Base-by-base conservation (phyloP, 495 filamentous ascomycete species). In the Chlorociboria aeruginascens region DNA sequence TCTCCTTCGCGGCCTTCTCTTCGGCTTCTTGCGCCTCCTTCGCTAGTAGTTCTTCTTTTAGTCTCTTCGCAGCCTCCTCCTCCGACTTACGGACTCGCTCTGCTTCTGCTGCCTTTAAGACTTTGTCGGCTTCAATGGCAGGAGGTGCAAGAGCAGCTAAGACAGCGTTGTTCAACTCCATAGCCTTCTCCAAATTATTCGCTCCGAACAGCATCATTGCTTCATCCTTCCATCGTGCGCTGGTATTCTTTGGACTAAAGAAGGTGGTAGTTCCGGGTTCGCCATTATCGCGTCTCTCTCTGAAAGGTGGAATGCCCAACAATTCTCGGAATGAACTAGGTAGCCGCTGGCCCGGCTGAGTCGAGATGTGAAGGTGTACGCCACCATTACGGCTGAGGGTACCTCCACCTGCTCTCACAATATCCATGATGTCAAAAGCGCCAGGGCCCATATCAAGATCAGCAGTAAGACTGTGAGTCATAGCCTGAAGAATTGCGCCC, bases 221-320 rank as follows among this genome's bases (percentile, higher is more conserved):
- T 65, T 97, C 92, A 56, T 95, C 86, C 55, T 84, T 79, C 89
- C 93, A 99, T 38, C 92, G 79, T 35, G 70, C 68, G 35, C 66
- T 67, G 9, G 90, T 96, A 2, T 74, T 67, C 31, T 76, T 74
- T 13, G 85, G 71, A 17, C 71, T 67, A 63, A 95, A 95, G 32
- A 77, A 69, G 11, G 86, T 79, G 9, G 85, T 78, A 52, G 80
- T 73, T 28, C 71, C 70, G 28, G 78, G 77, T 52, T 82, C 78
- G 43, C 65, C 60, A 17, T 25, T 25, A 4, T 25, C 20, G 20
- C 20, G 20, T 25, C 20, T 1, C 1, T 25, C 20, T 25, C 20
- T 25, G 1, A 4, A 25, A 25, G 20, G 20, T 25, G 20, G 20
- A 25, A 25, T 25, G 20, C 20, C 20, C 4, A 25, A 25, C 20